These are phyloP conservation scores for Gyrodon lividus DNA, from an alignment of 768 basidiomycete species.

Conservation along the genomic window DNA sequence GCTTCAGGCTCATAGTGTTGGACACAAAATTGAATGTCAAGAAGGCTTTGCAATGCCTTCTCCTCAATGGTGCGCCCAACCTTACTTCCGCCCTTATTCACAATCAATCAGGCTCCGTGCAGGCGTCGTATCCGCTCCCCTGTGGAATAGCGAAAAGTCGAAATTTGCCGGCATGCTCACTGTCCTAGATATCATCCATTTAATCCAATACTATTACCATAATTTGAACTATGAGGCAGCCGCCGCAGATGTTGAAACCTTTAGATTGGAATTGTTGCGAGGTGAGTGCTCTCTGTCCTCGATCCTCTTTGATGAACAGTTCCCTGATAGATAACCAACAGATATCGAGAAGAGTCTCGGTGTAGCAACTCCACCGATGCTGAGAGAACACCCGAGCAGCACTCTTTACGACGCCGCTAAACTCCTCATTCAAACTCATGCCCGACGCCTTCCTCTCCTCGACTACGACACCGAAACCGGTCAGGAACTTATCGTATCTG, in stretches of 20 bases:
- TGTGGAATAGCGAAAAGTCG: slow-evolving; percentile 95
- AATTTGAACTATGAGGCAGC: slow-evolving; percentile 81
- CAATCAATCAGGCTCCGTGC: slow-evolving; percentile 3
- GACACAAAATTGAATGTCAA: slow-evolving; percentile 96
- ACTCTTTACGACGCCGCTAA: slow-evolving; percentile 89
- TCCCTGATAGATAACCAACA: slow-evolving; percentile 32
- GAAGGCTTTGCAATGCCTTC: slow-evolving; percentile 86
- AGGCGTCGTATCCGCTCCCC: slow-evolving; percentile 97
- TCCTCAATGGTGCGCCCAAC: slow-evolving; percentile 62
- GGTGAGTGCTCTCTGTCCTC: slow-evolving; percentile 47
- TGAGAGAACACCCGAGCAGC: slow-evolving; percentile 83
- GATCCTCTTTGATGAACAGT: slow-evolving; percentile 8
- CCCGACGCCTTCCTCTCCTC: slow-evolving; percentile 89
- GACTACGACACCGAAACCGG: slow-evolving; percentile 92
- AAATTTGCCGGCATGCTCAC: slow-evolving; percentile 98
- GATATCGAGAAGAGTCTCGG: slow-evolving; percentile 93
- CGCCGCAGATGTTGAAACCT: slow-evolving; percentile 87
- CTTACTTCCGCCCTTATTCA: background rate
- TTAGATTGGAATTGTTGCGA: slow-evolving; percentile 84
- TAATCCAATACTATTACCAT: slow-evolving; percentile 97
- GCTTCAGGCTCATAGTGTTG: slow-evolving; percentile 93
- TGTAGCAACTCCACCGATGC: slow-evolving; percentile 88
- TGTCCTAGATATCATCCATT: slow-evolving; percentile 97
- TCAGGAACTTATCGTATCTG: slow-evolving; percentile 93
- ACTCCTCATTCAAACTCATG: slow-evolving; percentile 91